These are phyloP conservation scores for Pulveroboletus sp. DNA, from an alignment of 1,284 basidiomycete genomes.

Conservation along the genomic window DNA sequence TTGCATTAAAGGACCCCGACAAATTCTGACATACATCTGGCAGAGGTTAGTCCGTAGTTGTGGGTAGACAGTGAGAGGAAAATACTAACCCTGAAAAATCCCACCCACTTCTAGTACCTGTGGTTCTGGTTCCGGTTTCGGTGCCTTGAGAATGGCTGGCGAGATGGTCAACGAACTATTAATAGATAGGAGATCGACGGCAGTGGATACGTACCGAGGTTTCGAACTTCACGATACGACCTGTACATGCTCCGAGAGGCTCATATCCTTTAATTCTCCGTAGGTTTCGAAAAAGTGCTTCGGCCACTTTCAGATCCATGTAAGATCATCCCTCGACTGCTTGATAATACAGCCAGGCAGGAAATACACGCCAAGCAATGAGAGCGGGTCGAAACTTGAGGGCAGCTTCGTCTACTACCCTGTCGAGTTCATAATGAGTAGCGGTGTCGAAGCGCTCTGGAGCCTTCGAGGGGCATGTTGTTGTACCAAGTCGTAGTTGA, in stretches of 20 bases:
- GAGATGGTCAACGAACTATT: too few species aligned
- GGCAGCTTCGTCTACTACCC: neutral
- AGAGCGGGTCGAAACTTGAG: too few species aligned
- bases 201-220: slow-evolving; percentile 2
- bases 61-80: neutral
- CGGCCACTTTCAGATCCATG: too few species aligned
- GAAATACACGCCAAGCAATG: too few species aligned
- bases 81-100: neutral
- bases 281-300: too few species aligned
- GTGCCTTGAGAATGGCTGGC: neutral
- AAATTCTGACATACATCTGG: neutral
- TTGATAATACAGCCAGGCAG: too few species aligned
- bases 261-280: too few species aligned
- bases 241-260: too few species aligned
- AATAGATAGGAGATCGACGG: too few species aligned
- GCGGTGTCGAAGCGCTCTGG: neutral
- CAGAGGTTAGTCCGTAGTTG: neutral
- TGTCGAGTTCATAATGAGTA: neutral
- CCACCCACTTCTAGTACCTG: fast-evolving
- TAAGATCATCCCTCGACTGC: too few species aligned
- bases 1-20: slow-evolving; percentile 1
- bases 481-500: neutral
- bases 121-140: neutral
- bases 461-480: neutral
- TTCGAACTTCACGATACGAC: slow-evolving; percentile 11